Base-by-base conservation (phyloP, 2,329 filamentous ascomycete genomes). In the Endoconidiophora polonica region DNA sequence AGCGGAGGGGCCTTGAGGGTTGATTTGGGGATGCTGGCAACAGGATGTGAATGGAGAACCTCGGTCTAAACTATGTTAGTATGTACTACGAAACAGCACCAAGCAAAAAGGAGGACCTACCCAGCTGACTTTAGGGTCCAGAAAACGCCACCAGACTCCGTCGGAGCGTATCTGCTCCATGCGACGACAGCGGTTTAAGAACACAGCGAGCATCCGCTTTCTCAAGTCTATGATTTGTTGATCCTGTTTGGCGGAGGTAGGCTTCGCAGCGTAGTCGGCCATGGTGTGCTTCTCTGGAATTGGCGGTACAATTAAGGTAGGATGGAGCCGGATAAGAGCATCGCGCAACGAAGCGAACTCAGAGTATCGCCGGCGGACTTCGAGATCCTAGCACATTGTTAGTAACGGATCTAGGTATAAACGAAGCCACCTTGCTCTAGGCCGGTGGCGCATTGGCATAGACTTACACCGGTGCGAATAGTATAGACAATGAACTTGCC, bases 241-340 rank as follows among this genome's bases (percentile, higher is more conserved):
- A 62, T 98, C 93, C 65, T 98, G 90, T 64, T 95, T 98, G 16
- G 93, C 93, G 59, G 90, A 95, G 37, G 91, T 98, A 1, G 93
- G 91, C 59, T 94, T 96, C 24, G 93, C 88, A 14, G 91, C 91
- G 62, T 98, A 98, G 64, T 98, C 91, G 54, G 90, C 90, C 83
- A 98, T 94, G 43, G 87, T 91, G 65, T 98, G 91, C 66, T 98
- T 98, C 67, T 98, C 93, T 20, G 91, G 91, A 59, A 98, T 98
- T 2, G 91, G 91, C 5, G 91, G 93, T 48, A 98, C 84, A 59
- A 98, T 84, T 40, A 98, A 74, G 0, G 91, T 98, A 5, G 93
- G 91, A 62, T 98, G 93, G 55, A 98, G 74, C 58, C 84, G 83
- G 44, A 88, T 87, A 24, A 98, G 74, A 2, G 90, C 90, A 59